These are phyloP conservation scores for Barnettozyma sp. DNA, from an alignment of 805 yeast genomes.

Conservation along the genomic window DNA sequence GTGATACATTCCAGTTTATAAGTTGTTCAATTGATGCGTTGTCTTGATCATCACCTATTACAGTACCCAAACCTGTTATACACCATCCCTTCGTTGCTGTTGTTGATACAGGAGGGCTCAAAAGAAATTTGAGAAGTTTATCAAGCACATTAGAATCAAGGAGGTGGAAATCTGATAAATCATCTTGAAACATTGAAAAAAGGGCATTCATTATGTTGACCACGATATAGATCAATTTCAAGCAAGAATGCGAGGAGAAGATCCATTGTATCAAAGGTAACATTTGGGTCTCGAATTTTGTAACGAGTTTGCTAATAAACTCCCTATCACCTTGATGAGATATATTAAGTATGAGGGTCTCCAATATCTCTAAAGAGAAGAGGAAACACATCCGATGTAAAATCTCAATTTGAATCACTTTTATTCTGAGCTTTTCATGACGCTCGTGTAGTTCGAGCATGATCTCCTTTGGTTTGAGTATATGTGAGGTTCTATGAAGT, in stretches of 20 bases:
- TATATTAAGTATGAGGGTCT: slow-evolving; percentile 30
- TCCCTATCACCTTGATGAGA: slow-evolving; percentile 8
- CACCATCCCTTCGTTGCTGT: slow-evolving; percentile 29
- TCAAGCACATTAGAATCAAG: slow-evolving; percentile 17
- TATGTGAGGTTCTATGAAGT: slow-evolving; percentile 23
- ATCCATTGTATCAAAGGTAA: slow-evolving; percentile 31
- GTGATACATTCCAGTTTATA: slow-evolving; percentile 27
- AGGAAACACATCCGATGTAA: slow-evolving; percentile 45
- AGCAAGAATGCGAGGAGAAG: slow-evolving; percentile 44
- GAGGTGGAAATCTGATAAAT: slow-evolving; percentile 11
- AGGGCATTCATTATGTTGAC: slow-evolving; percentile 48
- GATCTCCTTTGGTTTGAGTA: slow-evolving; percentile 19
- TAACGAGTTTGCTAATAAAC: slow-evolving; percentile 5
- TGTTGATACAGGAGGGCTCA: slow-evolving; percentile 19
- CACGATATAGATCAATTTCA: slow-evolving; percentile 43
- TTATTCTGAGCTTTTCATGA: slow-evolving; percentile 18
- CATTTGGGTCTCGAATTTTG: slow-evolving; percentile 15
- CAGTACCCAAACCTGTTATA: slow-evolving; percentile 48
- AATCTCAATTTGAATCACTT: slow-evolving; percentile 38
- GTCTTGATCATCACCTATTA: slow-evolving; percentile 45
- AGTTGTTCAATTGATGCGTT: slow-evolving; percentile 24
- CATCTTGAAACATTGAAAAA: slow-evolving; percentile 22
- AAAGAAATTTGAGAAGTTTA: slow-evolving; percentile 31
- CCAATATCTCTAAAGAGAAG: slow-evolving; percentile 51
- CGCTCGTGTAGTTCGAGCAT: slow-evolving; percentile 20